These are phyloP conservation scores for Hypoxylon sp. DNA, from an alignment of 2,329 filamentous ascomycete species.

Conservation along the genomic window DNA sequence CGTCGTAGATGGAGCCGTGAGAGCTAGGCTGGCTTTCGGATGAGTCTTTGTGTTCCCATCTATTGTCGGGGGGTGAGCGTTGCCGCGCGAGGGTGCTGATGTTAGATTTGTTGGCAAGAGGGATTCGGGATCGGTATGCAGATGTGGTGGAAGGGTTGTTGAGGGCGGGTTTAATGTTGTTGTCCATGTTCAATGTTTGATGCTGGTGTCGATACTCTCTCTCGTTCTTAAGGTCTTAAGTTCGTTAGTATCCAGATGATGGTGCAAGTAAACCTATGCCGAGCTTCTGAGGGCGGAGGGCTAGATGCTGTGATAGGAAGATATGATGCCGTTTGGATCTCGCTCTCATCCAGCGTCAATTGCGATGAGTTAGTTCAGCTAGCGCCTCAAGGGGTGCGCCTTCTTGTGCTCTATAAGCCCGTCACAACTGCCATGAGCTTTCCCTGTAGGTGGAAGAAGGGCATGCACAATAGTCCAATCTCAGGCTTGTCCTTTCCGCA, in stretches of 20 bases:
- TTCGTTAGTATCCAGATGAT: slow-evolving; percentile 32
- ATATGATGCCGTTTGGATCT: slow-evolving; percentile 16
- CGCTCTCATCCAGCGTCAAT: neutral
- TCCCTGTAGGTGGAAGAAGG: neutral
- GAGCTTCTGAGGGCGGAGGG: slow-evolving; percentile 30
- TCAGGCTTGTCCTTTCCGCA: neutral
- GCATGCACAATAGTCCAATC: neutral
- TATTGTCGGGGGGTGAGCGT: slow-evolving; percentile 15
- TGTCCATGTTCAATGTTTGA: slow-evolving; percentile 41
- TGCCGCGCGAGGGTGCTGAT: slow-evolving; percentile 30
- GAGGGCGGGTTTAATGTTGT: slow-evolving; percentile 29
- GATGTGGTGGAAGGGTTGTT: slow-evolving; percentile 7
- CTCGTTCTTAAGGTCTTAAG: slow-evolving; percentile 8
- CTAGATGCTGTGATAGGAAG: slow-evolving; percentile 32
- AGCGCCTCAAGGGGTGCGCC: neutral
- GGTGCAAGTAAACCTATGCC: slow-evolving; percentile 31
- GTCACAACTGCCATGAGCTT: neutral
- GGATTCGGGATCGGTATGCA: slow-evolving; percentile 35
- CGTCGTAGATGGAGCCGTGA: slow-evolving; percentile 58
- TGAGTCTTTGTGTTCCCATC: slow-evolving; percentile 57
- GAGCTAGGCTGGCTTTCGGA: slow-evolving; percentile 57
- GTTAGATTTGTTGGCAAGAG: slow-evolving; percentile 51
- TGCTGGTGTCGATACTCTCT: slow-evolving; percentile 39
- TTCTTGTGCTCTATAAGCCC: slow-evolving; percentile 6
- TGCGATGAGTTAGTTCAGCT: slow-evolving; percentile 1